Base-by-base conservation (phyloP, 257 asterid genomes). In the Ocimum tenuiflorum region DNA sequence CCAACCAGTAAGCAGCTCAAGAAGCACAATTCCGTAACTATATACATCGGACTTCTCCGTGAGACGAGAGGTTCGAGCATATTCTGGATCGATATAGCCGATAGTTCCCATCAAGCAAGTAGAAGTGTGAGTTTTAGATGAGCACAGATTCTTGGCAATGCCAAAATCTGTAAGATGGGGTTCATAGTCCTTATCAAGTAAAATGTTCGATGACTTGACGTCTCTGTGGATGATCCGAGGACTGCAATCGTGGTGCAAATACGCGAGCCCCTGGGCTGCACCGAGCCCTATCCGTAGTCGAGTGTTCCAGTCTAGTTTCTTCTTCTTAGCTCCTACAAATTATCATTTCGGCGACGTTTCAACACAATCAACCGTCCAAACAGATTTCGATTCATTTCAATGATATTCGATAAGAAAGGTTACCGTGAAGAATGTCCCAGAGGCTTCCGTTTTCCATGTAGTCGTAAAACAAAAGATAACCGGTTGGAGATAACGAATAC, bases 371-470 rank as follows among this genome's bases (percentile, higher is more conserved):
- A 8, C 15, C 14, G 8, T 14, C 45, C 7, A 14, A 55, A 29
- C 22, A 10, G 4, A 27, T 27, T 27, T 4, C 31, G 4, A n/a
- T n/a, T 27, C 31, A 4, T 1, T 7, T 13, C 11, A 2, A 3
- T 0, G 8, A 8, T 11, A 11, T 0, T 14, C 3, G n/a, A n/a
- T n/a, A n/a, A n/a, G n/a, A n/a, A n/a, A 29, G 74, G 81, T 43
- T 68, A 91, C 97, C 98, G 13, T 92, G 98, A 63, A 92, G 96
- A 41, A 87, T 78, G 67, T 92, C 98, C 96, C 96, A 89, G 19
- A 91, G 86, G 78, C 98, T 91, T 19, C 98, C 98, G 12, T 85
- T 91, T 72, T 92, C 98, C 98, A 92, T 92, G 88, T 84, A 92
- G 63, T 92, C 97, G 22, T 89, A 92, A 62, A 92, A 92, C 11